Conservation (phyloP, 176 grass and related monocot genomes). For the Miscanthus lutarioriparius region DNA sequence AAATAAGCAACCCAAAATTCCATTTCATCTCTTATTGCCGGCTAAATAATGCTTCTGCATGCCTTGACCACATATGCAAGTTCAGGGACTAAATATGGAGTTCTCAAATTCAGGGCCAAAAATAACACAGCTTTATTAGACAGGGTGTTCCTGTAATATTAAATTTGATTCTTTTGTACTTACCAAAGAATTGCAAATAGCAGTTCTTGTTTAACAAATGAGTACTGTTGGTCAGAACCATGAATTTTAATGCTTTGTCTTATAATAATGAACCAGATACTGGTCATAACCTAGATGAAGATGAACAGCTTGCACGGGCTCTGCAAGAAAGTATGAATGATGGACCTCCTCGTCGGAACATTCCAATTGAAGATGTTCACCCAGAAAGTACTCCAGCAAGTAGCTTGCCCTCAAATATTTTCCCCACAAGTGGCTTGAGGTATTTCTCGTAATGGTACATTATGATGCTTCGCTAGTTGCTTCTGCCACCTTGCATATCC, state of each 20-base stretch:
- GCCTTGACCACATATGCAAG: background rate
- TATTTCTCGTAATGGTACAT: slow-evolving; percentile 43
- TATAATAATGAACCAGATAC: slow-evolving; percentile 40
- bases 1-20: background rate
- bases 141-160: background rate
- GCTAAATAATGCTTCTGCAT: background rate
- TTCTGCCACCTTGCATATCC: slow-evolving; percentile 3
- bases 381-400: slow-evolving; percentile 46
- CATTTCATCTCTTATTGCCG: background rate
- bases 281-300: slow-evolving; percentile 53
- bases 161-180: slow-evolving; percentile 26
- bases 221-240: slow-evolving; percentile 14
- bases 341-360: slow-evolving; percentile 50
- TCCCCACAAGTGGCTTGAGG: slow-evolving; percentile 55
- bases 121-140: background rate
- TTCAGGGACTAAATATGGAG: background rate
- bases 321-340: slow-evolving; percentile 83
- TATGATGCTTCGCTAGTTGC: slow-evolving; percentile 23
- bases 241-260: slow-evolving; percentile 19
- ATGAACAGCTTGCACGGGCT: slow-evolving; percentile 82
- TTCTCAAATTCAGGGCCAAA: background rate
- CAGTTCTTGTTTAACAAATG: slow-evolving; percentile 30
- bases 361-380: slow-evolving; percentile 37
- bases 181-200: slow-evolving; percentile 1
- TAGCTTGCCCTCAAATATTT: slow-evolving; percentile 37